Evolutionary conservation across 257 asterid species (phyloP), one percentile per base, ranked within the genome.

Genomic region (Scutellaria minor): DNA sequence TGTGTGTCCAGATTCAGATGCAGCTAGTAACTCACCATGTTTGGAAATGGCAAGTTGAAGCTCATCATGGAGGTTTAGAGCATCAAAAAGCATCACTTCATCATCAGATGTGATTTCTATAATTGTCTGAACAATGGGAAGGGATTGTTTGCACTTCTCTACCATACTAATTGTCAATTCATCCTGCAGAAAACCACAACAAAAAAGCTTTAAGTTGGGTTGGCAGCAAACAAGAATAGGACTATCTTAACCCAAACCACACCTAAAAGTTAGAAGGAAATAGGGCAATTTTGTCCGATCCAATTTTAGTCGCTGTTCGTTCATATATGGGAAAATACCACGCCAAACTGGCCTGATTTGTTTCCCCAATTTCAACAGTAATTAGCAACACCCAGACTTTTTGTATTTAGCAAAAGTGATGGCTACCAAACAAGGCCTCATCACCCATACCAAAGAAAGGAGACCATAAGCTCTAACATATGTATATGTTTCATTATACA

Each of bases 21-120:
- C 83, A 71, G 95, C 81, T 51, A 77, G 80, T 77, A 87, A 81
- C 77, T 93, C 96, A 70, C 68, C 72, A 14, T 80, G 83, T 69
- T 66, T 81, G 64, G 93, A 79, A 73, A 87, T 85, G 67, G 80
- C 87, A 24, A 74, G 84, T 69, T 78, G 97, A 73, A 93, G 91
- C 81, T 93, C 98, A 55, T 93, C 98, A 0, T 88, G 95, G 71
- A 93, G 93, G 78, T 88, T 86, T 56, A 93, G 84, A 71, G 97
- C 93, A 76, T 93, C 98, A 40, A 93, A 88, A 68, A 93, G 89
- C 85, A 93, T 82, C 56, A 83, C 93, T 75, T 93, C 97, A 46
- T 93, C 90, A 10, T 86, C 96, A 2, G 90, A 77, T 1, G 97
- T 93, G 82, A 68, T 89, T 70, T 90, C 95, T n/a, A 89, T 83